Evolutionary conservation across 176 grass and related monocot species (phyloP).

Genomic region (Aegilops sharonensis): DNA sequence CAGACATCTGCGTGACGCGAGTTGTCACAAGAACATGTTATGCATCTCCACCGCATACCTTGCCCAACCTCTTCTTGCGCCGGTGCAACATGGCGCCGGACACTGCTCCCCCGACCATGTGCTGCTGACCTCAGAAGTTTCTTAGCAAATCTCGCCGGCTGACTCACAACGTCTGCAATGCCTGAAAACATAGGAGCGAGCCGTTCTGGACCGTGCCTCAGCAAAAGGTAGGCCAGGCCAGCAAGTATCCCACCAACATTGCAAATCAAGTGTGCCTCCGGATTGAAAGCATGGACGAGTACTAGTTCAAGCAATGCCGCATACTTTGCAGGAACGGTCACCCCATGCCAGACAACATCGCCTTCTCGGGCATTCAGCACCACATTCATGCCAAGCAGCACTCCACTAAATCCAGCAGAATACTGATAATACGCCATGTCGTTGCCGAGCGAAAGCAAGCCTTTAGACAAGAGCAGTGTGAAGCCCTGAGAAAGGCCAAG

Average conservation of each 20-base stretch:
- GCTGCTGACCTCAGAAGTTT: conserved; percentile 20
- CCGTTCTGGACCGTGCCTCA: conserved; percentile 41
- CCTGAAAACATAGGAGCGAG: conserved; percentile 46
- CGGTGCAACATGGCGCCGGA: conserved; percentile 18
- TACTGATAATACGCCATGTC: conserved; percentile 53
- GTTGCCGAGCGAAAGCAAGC: conserved; percentile 45
- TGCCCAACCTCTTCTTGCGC: not conserved
- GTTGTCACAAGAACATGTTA: conserved; percentile 71
- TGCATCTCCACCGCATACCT: conserved; percentile 78
- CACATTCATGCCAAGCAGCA: conserved; percentile 85
- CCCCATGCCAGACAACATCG: conserved; percentile 50
- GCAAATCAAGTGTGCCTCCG: conserved; percentile 56
- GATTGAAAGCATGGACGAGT: conserved; percentile 79
- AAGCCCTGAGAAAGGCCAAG: conserved; percentile 75
- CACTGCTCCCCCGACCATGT: conserved; percentile 25
- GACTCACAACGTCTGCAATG: conserved; percentile 44
- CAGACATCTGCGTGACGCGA: conserved; percentile 56
- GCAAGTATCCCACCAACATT: conserved; percentile 88
- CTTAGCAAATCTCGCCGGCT: conserved; percentile 53
- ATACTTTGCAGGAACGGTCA: conserved; percentile 70
- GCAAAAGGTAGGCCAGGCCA: conserved; percentile 64
- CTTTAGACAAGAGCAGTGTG: conserved; percentile 59
- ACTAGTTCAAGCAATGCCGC: conserved; percentile 81
- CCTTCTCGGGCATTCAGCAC: conserved; percentile 62
- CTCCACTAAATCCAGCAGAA: conserved; percentile 85